phyloP scores from a whole-genome alignment of 2,329 filamentous ascomycete species.

The Colletotrichum trifolii region DNA sequence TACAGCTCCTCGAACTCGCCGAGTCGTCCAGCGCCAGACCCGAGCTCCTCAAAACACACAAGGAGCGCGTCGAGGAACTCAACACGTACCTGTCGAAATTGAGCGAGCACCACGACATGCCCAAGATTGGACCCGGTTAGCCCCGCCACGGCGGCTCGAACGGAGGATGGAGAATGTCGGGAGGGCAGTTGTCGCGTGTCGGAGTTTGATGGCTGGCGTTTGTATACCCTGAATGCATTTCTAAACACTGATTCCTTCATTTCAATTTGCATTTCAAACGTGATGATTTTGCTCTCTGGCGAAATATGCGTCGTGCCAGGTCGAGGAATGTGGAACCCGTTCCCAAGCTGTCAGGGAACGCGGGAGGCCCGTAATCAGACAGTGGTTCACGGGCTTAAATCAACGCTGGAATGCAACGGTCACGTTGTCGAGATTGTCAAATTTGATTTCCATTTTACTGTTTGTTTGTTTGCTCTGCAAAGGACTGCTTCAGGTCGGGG shows the following conservation, averaged over 20 bases:
- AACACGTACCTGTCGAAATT: slow-evolving; percentile 92
- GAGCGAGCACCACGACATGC: slow-evolving; percentile 98
- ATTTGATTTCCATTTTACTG: slow-evolving; percentile 11
- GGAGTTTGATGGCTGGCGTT: slow-evolving; percentile 1
- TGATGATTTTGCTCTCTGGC: neutral
- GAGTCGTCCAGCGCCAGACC: slow-evolving; percentile 67
- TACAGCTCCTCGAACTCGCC: slow-evolving; percentile 81
- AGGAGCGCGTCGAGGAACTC: slow-evolving; percentile 93
- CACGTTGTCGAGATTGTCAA: slow-evolving; percentile 1
- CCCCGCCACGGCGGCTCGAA: slow-evolving; percentile 21
- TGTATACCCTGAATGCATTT: too few relatives aligned
- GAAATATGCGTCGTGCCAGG: neutral
- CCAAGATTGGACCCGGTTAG: slow-evolving; percentile 71
- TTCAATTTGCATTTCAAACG: too few relatives aligned
- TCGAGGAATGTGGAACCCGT: too few relatives aligned
- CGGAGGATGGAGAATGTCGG: neutral
- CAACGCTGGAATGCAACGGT: neutral
- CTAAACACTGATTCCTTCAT: too few relatives aligned
- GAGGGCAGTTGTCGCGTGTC: neutral
- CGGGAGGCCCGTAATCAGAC: neutral
- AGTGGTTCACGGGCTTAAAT: neutral
- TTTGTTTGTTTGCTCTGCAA: slow-evolving; percentile 1
- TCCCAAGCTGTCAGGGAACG: neutral
- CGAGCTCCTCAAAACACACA: slow-evolving; percentile 95
- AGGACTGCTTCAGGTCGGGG: slow-evolving; percentile 8